phyloP scores from a whole-genome alignment of 2,329 filamentous ascomycete genomes.

The Fusarium sp. region DNA sequence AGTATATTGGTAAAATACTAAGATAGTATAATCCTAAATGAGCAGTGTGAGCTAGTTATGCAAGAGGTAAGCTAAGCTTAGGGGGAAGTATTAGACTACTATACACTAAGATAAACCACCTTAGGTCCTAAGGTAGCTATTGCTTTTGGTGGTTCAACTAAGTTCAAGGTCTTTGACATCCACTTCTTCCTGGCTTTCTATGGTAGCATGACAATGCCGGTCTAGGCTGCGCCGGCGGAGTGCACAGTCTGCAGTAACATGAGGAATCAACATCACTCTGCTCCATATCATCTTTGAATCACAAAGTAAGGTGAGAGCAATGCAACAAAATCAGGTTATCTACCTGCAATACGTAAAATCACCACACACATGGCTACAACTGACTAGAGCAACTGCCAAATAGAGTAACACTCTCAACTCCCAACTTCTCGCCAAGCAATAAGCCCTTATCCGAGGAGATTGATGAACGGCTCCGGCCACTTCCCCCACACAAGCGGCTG shows the following conservation, averaged over 20 bases:
- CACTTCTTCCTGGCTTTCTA: not conserved
- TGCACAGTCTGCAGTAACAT: not conserved
- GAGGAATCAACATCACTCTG: not conserved
- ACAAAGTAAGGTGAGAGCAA: not conserved
- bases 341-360: not conserved
- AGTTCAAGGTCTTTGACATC: not conserved
- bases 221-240: too few species aligned
- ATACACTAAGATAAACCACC: too few species aligned
- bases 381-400: not conserved
- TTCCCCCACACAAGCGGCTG: constrained; percentile 84
- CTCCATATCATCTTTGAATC: not conserved
- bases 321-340: not conserved
- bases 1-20: too few species aligned
- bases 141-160: too few species aligned
- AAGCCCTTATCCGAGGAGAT: constrained; percentile 67
- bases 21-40: too few species aligned
- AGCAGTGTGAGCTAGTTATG: too few species aligned
- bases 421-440: not conserved
- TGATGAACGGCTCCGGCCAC: constrained; percentile 88
- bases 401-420: not conserved
- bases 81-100: too few species aligned
- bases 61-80: too few species aligned
- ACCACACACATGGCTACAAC: not conserved
- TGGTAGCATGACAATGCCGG: too few species aligned
- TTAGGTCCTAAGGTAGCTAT: too few species aligned